phyloP scores from a whole-genome alignment of 805 yeast species.

The Candida incommunis region DNA sequence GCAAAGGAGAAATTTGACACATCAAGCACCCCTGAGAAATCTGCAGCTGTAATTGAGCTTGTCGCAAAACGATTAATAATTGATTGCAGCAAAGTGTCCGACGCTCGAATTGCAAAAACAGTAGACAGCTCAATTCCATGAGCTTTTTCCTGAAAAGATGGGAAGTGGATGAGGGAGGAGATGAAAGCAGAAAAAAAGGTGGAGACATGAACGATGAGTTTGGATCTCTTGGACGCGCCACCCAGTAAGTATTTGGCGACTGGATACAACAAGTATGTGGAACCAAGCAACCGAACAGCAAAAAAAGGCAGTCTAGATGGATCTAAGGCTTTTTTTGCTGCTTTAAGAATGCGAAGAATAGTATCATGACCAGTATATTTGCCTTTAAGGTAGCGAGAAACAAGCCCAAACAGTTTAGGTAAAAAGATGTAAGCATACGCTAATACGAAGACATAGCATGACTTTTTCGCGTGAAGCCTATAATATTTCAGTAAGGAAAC shows the following conservation, averaged over 20 bases:
- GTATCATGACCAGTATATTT: not conserved
- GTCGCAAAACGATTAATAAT: not conserved
- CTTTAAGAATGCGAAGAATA: slow-evolving; percentile 3
- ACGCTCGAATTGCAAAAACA: not conserved
- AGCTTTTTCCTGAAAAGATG: not conserved
- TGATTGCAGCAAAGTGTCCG: not conserved
- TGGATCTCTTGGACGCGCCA: not conserved
- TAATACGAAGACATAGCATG: slow-evolving; percentile 5
- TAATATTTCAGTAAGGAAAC: not conserved
- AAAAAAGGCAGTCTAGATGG: slow-evolving; percentile 11
- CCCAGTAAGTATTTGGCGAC: not conserved
- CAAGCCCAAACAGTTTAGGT: slow-evolving; percentile 7
- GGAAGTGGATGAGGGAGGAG: not conserved
- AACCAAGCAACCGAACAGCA: slow-evolving; percentile 7
- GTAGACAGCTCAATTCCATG: not conserved
- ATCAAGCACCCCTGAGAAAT: not conserved
- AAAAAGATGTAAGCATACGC: slow-evolving; percentile 10
- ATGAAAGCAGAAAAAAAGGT: not conserved
- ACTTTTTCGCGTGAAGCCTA: not conserved
- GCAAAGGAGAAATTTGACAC: slow-evolving; percentile 8
- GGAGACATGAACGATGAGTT: not conserved
- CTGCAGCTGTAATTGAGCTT: slow-evolving; percentile 1
- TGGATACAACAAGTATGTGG: slow-evolving; percentile 5
- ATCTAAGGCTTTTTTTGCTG: slow-evolving; percentile 5
- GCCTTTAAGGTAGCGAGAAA: slow-evolving; percentile 5